Conservation (phyloP, 805 yeast genomes). For the Candida verbasci region DNA sequence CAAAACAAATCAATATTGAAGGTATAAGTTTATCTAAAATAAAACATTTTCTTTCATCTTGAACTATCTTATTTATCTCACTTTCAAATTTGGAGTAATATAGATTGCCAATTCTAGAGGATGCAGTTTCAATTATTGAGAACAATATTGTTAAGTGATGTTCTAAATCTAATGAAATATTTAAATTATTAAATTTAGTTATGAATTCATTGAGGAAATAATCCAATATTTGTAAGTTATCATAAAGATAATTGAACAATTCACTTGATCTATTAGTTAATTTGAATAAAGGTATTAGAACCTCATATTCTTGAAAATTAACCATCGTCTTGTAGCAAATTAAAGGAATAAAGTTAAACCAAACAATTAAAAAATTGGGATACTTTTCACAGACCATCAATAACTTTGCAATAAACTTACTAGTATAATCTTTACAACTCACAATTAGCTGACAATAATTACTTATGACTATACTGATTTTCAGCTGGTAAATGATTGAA, state of each 20-base stretch:
- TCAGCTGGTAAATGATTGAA: slow-evolving; percentile 2
- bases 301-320: background rate
- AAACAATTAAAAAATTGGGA: slow-evolving; percentile 14
- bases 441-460: background rate
- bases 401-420: slow-evolving; percentile 7
- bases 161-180: background rate
- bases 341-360: background rate
- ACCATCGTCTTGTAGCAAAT: slow-evolving; percentile 1
- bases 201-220: background rate
- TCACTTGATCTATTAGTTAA: slow-evolving; percentile 5
- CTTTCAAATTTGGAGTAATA: slow-evolving; percentile 5
- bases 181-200: slow-evolving; percentile 2
- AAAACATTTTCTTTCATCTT: no score
- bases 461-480: background rate
- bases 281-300: slow-evolving; percentile 5
- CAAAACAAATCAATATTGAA: slow-evolving; percentile 6
- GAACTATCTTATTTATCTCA: slow-evolving; percentile 3
- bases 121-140: slow-evolving; percentile 1
- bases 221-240: slow-evolving; percentile 1
- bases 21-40: slow-evolving; percentile 6
- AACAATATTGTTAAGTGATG: slow-evolving; percentile 3
- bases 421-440: background rate
- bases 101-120: slow-evolving; percentile 3
- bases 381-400: slow-evolving; percentile 9
- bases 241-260: slow-evolving; percentile 3